Conservation (phyloP, 768 basidiomycete species). For the Sporobolomyces phaffii region DNA sequence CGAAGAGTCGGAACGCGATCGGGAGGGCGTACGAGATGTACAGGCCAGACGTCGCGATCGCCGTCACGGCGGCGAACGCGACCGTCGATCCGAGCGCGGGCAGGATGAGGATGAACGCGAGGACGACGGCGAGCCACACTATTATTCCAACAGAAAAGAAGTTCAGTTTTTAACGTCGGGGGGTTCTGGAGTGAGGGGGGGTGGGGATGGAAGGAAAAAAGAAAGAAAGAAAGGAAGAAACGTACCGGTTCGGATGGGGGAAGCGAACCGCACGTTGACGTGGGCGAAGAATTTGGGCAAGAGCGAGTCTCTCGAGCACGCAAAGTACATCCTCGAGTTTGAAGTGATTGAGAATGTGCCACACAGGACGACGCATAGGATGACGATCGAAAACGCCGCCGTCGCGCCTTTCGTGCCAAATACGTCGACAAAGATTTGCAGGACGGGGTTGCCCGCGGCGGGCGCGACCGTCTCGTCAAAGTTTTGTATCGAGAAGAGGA, state of each 20-base stretch:
- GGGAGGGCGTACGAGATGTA: conserved; percentile 70
- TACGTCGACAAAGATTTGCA: conserved; percentile 71
- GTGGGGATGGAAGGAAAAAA: no score
- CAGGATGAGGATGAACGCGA: conserved; percentile 67
- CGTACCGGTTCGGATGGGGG: conserved; percentile 64
- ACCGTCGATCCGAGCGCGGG: conserved; percentile 68
- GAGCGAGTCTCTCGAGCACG: conserved; percentile 68
- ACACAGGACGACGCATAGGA: conserved; percentile 31
- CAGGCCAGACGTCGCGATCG: conserved; percentile 48
- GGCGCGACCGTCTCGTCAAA: conserved; percentile 53
- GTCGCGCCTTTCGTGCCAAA: conserved; percentile 70
- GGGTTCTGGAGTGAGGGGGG: no score
- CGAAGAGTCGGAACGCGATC: conserved; percentile 61
- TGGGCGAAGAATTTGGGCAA: conserved; percentile 64
- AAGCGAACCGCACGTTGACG: conserved; percentile 57
- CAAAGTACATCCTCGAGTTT: conserved; percentile 77
- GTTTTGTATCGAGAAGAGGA: conserved; percentile 73
- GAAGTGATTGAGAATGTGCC: conserved; percentile 69
- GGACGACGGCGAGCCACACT: conserved; percentile 73
- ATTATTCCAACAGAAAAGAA: no score
- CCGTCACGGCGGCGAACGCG: conserved; percentile 60
- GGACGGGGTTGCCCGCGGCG: conserved; percentile 67
- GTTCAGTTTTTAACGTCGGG: no score
- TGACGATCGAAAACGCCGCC: conserved; percentile 40
- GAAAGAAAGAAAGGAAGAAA: background rate